A percentile compares a stretch with the other conserved stretches of the same genome.
phyloP scores from a whole-genome alignment of 2,329 filamentous ascomycete genomes.

The Lecanicillium sp. region DNA sequence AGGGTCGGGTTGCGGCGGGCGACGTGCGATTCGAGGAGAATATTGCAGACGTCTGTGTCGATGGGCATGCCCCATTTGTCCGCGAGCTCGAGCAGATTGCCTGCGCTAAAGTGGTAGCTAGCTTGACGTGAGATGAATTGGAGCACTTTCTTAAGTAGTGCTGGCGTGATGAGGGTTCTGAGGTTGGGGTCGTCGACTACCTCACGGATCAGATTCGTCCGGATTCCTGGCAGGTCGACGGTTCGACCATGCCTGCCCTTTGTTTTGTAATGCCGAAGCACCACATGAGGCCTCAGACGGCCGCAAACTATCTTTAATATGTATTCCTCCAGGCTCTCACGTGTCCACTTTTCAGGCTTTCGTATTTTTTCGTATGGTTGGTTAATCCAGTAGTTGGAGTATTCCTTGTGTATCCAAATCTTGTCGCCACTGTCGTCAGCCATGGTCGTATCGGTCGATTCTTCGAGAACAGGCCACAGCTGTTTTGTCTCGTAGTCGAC shows the following conservation, averaged over 20 bases:
- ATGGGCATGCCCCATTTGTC: conserved; percentile 29
- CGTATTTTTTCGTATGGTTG: conserved; percentile 30
- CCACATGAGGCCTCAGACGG: conserved; percentile 23
- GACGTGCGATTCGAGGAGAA: conserved; percentile 33
- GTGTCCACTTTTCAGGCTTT: conserved; percentile 32
- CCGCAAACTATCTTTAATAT: conserved; percentile 31
- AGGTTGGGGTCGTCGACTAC: conserved; percentile 29
- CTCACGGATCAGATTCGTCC: conserved; percentile 27
- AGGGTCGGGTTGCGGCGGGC: conserved; percentile 28
- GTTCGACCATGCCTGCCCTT: background rate
- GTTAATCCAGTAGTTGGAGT: conserved; percentile 20
- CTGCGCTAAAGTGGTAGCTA: conserved; percentile 24
- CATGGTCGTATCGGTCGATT: conserved; percentile 14
- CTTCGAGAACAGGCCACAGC: conserved; percentile 26
- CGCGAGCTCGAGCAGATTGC: conserved; percentile 27
- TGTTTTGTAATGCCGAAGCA: conserved; percentile 25
- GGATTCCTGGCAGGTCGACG: conserved; percentile 28
- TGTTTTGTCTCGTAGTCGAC: conserved; percentile 26
- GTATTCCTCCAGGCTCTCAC: conserved; percentile 31
- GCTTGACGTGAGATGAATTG: conserved; percentile 28
- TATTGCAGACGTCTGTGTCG: conserved; percentile 39
- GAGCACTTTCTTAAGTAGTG: conserved; percentile 35
- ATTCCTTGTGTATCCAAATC: conserved; percentile 28
- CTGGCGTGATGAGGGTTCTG: conserved; percentile 24
- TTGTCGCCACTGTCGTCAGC: conserved; percentile 15